Conservation (phyloP, 495 filamentous ascomycete genomes). For the Viridothelium virens region DNA sequence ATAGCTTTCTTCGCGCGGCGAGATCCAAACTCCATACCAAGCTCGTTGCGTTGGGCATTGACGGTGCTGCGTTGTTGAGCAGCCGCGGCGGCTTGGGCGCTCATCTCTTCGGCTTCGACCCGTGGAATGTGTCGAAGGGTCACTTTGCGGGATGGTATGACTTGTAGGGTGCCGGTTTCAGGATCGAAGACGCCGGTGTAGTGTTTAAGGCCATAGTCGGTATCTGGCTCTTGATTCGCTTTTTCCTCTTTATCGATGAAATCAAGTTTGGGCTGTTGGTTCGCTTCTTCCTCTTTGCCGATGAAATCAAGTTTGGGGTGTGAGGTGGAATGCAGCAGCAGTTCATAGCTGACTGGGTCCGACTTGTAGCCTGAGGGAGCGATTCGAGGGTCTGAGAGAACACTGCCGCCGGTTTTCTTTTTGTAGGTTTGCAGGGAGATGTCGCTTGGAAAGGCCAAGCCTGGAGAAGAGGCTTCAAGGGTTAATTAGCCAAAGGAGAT, state of each 20-base stretch:
- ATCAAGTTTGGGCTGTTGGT: slow-evolving; percentile 44
- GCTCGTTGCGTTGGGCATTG: slow-evolving; percentile 46
- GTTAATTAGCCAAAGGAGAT: slow-evolving; percentile 11
- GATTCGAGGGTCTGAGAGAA: slow-evolving; percentile 20
- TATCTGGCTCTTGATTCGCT: slow-evolving; percentile 45
- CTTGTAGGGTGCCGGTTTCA: slow-evolving; percentile 57
- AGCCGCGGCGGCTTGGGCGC: slow-evolving; percentile 40
- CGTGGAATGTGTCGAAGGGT: slow-evolving; percentile 45
- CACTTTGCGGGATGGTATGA: slow-evolving; percentile 69
- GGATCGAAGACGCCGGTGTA: slow-evolving; percentile 85
- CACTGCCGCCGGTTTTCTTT: slow-evolving; percentile 29
- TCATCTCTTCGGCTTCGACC: slow-evolving; percentile 40
- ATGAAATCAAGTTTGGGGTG: slow-evolving; percentile 61
- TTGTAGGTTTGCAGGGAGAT: slow-evolving; percentile 57
- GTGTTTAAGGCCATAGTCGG: slow-evolving; percentile 64
- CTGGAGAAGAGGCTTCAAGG: slow-evolving; percentile 57
- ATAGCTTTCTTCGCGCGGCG: slow-evolving; percentile 88
- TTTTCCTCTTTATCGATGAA: slow-evolving; percentile 13
- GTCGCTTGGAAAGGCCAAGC: slow-evolving; percentile 50
- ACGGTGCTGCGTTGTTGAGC: slow-evolving; percentile 15
- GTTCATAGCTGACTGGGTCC: slow-evolving; percentile 44
- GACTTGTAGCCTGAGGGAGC: slow-evolving; percentile 8
- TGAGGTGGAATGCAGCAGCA: slow-evolving; percentile 70
- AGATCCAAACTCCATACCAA: slow-evolving; percentile 87
- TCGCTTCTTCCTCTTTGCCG: neutral